Base-by-base conservation (phyloP, 257 asterid species). In the Fraxinus anomala region DNA sequence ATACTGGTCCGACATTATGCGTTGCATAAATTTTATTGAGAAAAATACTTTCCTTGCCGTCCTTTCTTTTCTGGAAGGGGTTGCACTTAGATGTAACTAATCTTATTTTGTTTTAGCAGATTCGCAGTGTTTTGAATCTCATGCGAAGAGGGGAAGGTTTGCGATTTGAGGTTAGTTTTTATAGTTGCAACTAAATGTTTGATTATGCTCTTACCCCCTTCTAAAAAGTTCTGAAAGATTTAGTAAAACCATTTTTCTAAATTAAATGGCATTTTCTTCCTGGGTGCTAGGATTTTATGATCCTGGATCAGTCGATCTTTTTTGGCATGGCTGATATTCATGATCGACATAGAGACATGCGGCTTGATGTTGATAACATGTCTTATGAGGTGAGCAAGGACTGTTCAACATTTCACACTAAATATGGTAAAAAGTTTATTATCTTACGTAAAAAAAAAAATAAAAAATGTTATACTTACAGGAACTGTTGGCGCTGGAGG, bases 91-190 rank as follows among this genome's bases (percentile, higher is more conserved):
- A 10, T 47, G 39, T 24, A 26, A 37, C 66, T 72, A 42, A 63
- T 63, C 11, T 24, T 47, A 44, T 70, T 70, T 40, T 37, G 69
- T 76, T 67, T 54, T 80, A 89, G 91, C 97, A 93, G 96, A 91
- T 96, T 76, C 96, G 99, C 87, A 97, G 86, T 80, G 98, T 96
- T 70, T 80, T 96, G 87, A 97, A 91, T 80, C 94, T 89, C 82
- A 92, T 96, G 99, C 89, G 98, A 56, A 86, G 99, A 74, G 98
- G 97, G 31, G 99, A 96, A 80, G 91, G 90, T 68, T 83, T 91
- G 85, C 88, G 97, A 76, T 70, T 89, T 24, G 99, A 93, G 97
- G 99, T 92, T 80, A 81, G 91, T 77, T 54, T 72, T 80, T 61
- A 14, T 1, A 40, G 49, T 40, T 10, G 49, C 16, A 47, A 47